Evolutionary conservation across 495 filamentous ascomycete species (phyloP).

Genomic region (Astrothelium macrocarpum): DNA sequence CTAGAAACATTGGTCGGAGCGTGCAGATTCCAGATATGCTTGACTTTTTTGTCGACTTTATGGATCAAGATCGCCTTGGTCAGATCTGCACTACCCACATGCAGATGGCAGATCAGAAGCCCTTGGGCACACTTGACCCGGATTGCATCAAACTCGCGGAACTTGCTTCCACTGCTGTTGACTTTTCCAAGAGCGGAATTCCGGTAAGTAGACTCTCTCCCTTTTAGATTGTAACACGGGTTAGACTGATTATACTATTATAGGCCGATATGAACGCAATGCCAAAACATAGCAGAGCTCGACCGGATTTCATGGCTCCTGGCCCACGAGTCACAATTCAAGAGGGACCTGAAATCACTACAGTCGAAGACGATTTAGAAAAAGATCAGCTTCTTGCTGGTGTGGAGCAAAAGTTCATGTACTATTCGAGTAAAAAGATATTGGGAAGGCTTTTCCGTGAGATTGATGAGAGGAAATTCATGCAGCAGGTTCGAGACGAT

Average conservation of each 20-base stretch:
- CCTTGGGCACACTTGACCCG: slow-evolving; percentile 43
- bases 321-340: slow-evolving; percentile 50
- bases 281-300: slow-evolving; percentile 33
- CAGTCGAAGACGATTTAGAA: slow-evolving; percentile 42
- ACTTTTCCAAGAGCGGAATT: slow-evolving; percentile 72
- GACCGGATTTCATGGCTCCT: slow-evolving; percentile 59
- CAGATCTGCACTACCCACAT: slow-evolving; percentile 59
- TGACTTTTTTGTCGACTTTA: slow-evolving; percentile 70
- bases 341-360: slow-evolving; percentile 33
- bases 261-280: slow-evolving; percentile 34
- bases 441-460: slow-evolving; percentile 63
- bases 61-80: slow-evolving; percentile 64
- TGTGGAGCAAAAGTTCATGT: slow-evolving; percentile 33
- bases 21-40: slow-evolving; percentile 56
- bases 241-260: slow-evolving; percentile 21
- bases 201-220: slow-evolving; percentile 37
- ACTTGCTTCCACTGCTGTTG: slow-evolving; percentile 67
- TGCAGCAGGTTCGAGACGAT: slow-evolving; percentile 42
- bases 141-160: slow-evolving; percentile 56
- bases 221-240: neutral
- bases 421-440: slow-evolving; percentile 59
- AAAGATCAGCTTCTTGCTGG: slow-evolving; percentile 40
- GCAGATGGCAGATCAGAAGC: slow-evolving; percentile 54
- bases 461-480: slow-evolving; percentile 64
- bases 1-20: slow-evolving; percentile 45